Evolutionary conservation across 2,329 filamentous ascomycete genomes (phyloP).

Genomic region (Exophiala aquamarina): DNA sequence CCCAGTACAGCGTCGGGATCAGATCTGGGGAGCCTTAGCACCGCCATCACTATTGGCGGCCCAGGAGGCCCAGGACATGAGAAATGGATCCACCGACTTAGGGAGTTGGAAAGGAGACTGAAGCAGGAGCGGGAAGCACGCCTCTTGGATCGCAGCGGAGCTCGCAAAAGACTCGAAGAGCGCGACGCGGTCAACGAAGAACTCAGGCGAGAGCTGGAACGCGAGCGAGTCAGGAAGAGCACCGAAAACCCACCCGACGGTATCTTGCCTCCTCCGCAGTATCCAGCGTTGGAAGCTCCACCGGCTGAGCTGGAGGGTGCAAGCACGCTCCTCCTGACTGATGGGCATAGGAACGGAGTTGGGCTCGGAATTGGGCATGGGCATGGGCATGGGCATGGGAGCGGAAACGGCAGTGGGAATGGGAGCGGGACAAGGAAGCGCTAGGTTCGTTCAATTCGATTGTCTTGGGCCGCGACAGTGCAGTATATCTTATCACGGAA

Average conservation of each 20-base stretch:
- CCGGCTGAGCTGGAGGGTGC: constrained; percentile 5
- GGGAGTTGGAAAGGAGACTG: constrained; percentile 83
- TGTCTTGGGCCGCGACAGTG: no score
- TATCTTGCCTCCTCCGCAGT: no score
- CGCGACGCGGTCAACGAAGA: constrained; percentile 73
- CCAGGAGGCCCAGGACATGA: constrained; percentile 56
- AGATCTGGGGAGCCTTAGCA: constrained; percentile 22
- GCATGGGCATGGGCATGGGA: constrained; percentile 7
- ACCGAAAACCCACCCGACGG: constrained; percentile 6
- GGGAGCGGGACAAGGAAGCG: constrained; percentile 17
- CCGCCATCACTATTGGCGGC: constrained; percentile 1
- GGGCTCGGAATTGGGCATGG: background rate
- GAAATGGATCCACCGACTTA: constrained; percentile 79
- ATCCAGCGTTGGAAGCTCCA: no score
- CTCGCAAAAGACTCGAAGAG: constrained; percentile 75
- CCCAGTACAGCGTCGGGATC: constrained; percentile 21
- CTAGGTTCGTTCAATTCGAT: constrained; percentile 20
- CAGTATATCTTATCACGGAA: no score
- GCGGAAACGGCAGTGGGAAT: background rate
- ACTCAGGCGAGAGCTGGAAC: constrained; percentile 63
- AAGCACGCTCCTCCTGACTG: background rate
- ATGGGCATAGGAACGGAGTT: no score
- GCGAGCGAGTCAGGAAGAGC: constrained; percentile 47
- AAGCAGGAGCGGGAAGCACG: constrained; percentile 88
- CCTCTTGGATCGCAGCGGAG: constrained; percentile 79